Base-by-base conservation (phyloP, 1,284 basidiomycete genomes). In the Rhodofomes roseus region DNA sequence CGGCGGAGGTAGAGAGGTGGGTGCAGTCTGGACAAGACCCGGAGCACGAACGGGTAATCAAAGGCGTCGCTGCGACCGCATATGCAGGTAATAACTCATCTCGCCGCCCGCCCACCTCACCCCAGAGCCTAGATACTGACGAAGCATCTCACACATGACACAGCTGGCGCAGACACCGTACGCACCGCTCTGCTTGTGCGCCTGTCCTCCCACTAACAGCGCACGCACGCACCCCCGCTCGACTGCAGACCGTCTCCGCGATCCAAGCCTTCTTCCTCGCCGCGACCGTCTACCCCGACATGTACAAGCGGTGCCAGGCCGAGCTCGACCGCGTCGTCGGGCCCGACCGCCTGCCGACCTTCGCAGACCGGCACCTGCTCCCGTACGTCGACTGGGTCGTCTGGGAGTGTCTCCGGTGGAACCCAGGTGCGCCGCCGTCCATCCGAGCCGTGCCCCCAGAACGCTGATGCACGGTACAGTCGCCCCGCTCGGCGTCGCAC, bases 271-370 rank as follows among this genome's bases (percentile, higher is more conserved):
- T 71, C 60, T 64, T 70, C 57, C 63, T 70, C 12, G 64, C 65
- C 20, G 56, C 64, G 22, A 55, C 61, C 29, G 43, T 65, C 14
- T 55, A 66, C 51, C 74, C 74, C 0, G 64, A 66, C 1, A 65
- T 70, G 16, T 66, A 69, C 29, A 53, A 57, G 40, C 65, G 66
- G 36, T 66, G 69, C 12, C 75, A 75, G 55, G 62, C 58, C 4
- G 73, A 76, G 60, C 65, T 76, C 11, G 72, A 76, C 58, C 34
- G 55, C 12, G 64, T 73, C 4, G 65, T 75, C 9, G 70, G 70
- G 2, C 23, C 29, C 14, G 66, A 68, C n/a, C 64, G 71, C 39
- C 51, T 76, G 29, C 74, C 75, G 1, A 69, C 60, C 4, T 71
- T 74, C 55, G 66, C 67, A 6, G 75, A 77, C 51, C 40, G 69